Evolutionary conservation across 805 yeast genomes (phyloP).

Genomic region (Limtongia smithiae): DNA sequence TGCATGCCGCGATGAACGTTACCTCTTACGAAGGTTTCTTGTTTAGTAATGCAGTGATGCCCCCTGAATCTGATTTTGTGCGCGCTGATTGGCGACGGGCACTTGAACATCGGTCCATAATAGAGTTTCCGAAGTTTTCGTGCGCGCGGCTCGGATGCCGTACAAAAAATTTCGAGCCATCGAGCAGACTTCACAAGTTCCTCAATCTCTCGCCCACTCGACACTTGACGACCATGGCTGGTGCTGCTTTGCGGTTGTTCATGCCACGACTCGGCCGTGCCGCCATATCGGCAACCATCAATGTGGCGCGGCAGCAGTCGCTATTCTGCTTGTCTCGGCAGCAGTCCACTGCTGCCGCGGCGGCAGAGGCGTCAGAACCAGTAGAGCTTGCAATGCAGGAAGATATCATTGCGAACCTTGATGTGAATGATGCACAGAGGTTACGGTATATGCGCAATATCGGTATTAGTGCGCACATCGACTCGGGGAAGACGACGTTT

Average conservation of each 20-base stretch:
- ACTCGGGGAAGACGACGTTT: slow-evolving; percentile 96
- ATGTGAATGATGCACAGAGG: slow-evolving; percentile 40
- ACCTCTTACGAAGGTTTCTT: too few relatives aligned
- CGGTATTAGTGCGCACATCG: slow-evolving; percentile 97
- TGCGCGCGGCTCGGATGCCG: too few relatives aligned
- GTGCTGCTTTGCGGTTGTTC: background rate
- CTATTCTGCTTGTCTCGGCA: background rate
- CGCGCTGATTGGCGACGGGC: too few relatives aligned
- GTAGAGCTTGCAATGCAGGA: slow-evolving; percentile 16
- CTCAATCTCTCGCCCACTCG: too few relatives aligned
- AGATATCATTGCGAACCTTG: slow-evolving; percentile 33
- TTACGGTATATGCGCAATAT: slow-evolving; percentile 76
- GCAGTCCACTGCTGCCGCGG: slow-evolving; percentile 14
- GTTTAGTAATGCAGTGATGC: too few relatives aligned
- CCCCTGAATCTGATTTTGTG: too few relatives aligned
- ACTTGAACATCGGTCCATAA: too few relatives aligned
- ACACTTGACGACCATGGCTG: too few relatives aligned
- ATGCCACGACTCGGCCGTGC: background rate
- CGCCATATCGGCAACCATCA: background rate
- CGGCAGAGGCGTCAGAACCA: background rate
- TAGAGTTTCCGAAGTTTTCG: too few relatives aligned
- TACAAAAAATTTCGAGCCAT: too few relatives aligned
- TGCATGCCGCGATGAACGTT: too few relatives aligned
- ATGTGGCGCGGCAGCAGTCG: background rate
- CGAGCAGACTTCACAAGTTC: too few relatives aligned